Conservation (phyloP, 2,329 filamentous ascomycete species). For the Hypoxylon sp. region DNA sequence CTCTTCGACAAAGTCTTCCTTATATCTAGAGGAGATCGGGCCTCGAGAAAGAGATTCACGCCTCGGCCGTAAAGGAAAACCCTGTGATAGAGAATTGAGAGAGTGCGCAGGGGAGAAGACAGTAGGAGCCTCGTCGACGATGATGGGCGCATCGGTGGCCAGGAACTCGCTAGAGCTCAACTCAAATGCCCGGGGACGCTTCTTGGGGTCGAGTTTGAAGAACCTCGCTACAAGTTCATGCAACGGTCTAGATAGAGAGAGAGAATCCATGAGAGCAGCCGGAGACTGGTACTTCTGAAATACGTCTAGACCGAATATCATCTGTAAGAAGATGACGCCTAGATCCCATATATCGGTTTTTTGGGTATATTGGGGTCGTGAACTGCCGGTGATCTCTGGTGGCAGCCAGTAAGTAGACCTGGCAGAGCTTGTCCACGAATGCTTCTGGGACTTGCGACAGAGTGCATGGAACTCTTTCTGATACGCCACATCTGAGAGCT, state of each 20-base stretch:
- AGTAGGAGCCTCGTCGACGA: slow-evolving; percentile 56
- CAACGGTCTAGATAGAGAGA: slow-evolving; percentile 76
- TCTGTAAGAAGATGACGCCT: slow-evolving; percentile 89
- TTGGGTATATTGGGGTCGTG: slow-evolving; percentile 69
- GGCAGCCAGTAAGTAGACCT: slow-evolving; percentile 85
- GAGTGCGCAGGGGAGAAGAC: slow-evolving; percentile 53
- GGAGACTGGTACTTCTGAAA: slow-evolving; percentile 82
- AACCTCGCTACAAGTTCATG: slow-evolving; percentile 83
- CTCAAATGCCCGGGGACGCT: slow-evolving; percentile 83
- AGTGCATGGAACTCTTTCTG: slow-evolving; percentile 73
- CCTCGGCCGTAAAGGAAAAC: slow-evolving; percentile 55
- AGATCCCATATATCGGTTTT: slow-evolving; percentile 97
- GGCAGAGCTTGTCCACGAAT: slow-evolving; percentile 64
- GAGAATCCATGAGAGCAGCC: slow-evolving; percentile 72
- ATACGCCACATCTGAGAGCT: slow-evolving; percentile 77
- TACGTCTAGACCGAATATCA: slow-evolving; percentile 86
- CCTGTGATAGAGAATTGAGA: slow-evolving; percentile 52
- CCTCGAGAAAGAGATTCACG: slow-evolving; percentile 68
- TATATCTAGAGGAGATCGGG: slow-evolving; percentile 74
- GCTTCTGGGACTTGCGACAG: slow-evolving; percentile 58
- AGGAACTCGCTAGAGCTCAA: slow-evolving; percentile 71
- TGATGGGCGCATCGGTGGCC: slow-evolving; percentile 68
- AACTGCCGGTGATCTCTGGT: slow-evolving; percentile 73
- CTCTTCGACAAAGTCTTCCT: slow-evolving; percentile 89
- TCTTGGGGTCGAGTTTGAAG: slow-evolving; percentile 85